Evolutionary conservation across 2,329 filamentous ascomycete species (phyloP), one percentile per base, ranked within the genome.

Genomic region (Hypoxylon sp.): DNA sequence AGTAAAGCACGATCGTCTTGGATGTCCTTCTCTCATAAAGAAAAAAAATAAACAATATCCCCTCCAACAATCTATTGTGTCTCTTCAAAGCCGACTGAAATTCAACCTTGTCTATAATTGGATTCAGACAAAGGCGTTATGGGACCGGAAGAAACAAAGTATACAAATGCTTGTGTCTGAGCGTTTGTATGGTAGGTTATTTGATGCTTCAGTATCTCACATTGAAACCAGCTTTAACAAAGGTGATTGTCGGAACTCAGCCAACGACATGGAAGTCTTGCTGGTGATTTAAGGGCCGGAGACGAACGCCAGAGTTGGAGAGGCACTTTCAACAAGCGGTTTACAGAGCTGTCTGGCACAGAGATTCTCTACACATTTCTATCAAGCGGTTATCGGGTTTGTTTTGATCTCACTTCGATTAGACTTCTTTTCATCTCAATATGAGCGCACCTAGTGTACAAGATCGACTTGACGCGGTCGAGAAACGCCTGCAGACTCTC

Each of bases 381-480:
- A 5, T 15, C 26, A 10, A 29, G 3, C 10, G 15, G 26, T 23
- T n/a, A 8, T 13, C 18, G 5, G 11, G 38, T 13, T 5, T n/a
- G 11, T 13, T 23, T 11, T 23, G 24, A 8, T 41, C 20, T 23
- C 35, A 4, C 10, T 40, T 23, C 20, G n/a, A 2, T 23, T 11
- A 23, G 24, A 2, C 9, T 4, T n/a, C n/a, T 20, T 17, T 31
- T 20, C n/a, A 11, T n/a, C 21, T 18, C 29, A 31, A 13, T 8
- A 40, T 38, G 46, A n/a, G 17, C 13, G n/a, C 3, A 2, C 8
- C 17, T 13, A 35, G n/a, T 38, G n/a, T 11, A 11, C 21, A 40
- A n/a, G 20, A 6, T 23, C 20, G 15, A 21, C 15, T 53, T 8
- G 48, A 58, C 23, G n/a, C 20, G 24, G 33, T 53, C n/a, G 55